Evolutionary conservation across 2,329 filamentous ascomycete genomes (phyloP), one percentile per base, ranked within the genome.

Genomic region (Rutstroemia sp.): DNA sequence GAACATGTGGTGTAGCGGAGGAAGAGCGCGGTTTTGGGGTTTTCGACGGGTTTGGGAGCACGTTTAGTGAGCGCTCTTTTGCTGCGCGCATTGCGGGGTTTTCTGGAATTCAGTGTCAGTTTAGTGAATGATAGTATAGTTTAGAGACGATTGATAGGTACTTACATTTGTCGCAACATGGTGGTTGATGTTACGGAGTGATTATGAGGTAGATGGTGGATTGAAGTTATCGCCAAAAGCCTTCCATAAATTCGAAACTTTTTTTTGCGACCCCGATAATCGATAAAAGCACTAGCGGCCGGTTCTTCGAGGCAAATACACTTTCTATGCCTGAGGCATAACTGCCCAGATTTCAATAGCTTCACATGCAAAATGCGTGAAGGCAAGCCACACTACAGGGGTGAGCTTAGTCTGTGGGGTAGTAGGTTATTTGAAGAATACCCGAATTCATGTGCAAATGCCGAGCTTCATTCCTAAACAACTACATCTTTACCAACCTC

Each of bases 31-130:
- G 82, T 88, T 75, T 96, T 96, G 60, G 91, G 84, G 73, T 95
- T 94, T 76, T 99, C 94, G 73, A 88, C 76, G 64, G 84, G 77
- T 73, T 96, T 95, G 57, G 94, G 90, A 69, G 90, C 92, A 69
- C 89, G 88, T 75, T 95, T 92, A 72, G 95, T 94, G 70, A 97
- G 85, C 62, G 90, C 92, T 66, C 94, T 87, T 80, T 96, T 96
- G 58, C 91, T 94, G 78, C 94, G 91, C 66, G 92, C 91, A 74
- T 85, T 89, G 67, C 85, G 85, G 58, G 86, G 82, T 75, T 86
- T 86, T 62, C 82, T 85, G 34, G 18, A 44, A 12, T 37, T 61
- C 54, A 59, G 53, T 48, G 23, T 44, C 37, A 48, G 47, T 41
- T 34, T 9, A 2, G 2, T 38, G 23, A 18, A 21, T 10, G 2